Evolutionary conservation across 768 basidiomycete species (phyloP), one percentile per base, ranked within the genome.

Genomic region (Kwoniella botswanensis): DNA sequence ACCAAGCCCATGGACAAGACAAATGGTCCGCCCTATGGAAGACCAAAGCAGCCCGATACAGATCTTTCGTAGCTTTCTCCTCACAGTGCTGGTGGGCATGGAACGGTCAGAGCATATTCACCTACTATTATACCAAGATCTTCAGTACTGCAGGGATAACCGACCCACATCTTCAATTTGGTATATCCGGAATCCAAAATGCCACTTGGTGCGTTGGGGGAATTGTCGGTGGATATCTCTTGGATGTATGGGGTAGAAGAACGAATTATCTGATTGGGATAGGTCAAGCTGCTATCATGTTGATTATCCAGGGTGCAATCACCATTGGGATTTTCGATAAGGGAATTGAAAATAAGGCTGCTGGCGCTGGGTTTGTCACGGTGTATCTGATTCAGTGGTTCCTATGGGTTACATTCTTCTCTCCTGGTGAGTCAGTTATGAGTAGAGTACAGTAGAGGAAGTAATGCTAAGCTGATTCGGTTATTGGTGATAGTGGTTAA

Each of bases 371-470:
- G 4, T 76, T 76, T 29, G 75, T 76, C 22, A 72, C 17, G 1
- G 71, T 76, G 21, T 76, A 76, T 55, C 59, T 76, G 29, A 66
- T 76, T 26, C 75, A 76, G 52, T 76, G 75, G 75, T 76, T 76
- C 65, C 50, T 76, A 29, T 76, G 75, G 75, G 75, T 76, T 13
- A 76, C 58, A 22, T 76, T 72, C 68, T 74, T 76, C 58, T 67
- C 70, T 4, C 75, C 73, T 41, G 73, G 74, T 75, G 63, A 57
- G 71, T 62, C 4, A 24, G 21, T 56, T 63, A 15, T 21, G 9
- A 12, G 12, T 29, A 24, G 17, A 24, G 52, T 54, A 50, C 21
- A 21, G 15, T 35, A 60, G 18, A 9, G 21, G 21, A 10, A 43
- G 17, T 24, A 63, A 9, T 18, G 43, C 43, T 50, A 29, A 50